Evolutionary conservation across 768 basidiomycete genomes (phyloP).

Genomic region (Infundibulicybe gibba): DNA sequence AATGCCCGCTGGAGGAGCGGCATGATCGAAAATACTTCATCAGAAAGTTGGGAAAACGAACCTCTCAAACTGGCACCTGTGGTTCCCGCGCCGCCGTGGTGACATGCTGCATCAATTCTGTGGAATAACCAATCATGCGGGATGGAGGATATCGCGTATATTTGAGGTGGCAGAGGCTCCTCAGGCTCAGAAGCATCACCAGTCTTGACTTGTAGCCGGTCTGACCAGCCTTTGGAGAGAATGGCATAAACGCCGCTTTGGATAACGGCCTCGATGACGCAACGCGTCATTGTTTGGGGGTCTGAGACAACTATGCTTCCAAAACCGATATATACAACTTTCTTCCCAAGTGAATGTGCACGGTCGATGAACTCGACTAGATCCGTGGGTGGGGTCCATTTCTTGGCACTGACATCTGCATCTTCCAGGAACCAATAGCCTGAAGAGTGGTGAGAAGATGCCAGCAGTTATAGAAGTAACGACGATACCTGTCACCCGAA

Average conservation of each 20-base stretch:
- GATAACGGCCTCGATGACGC: conserved; percentile 83
- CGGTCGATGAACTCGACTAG: conserved; percentile 80
- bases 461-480: conserved; percentile 1
- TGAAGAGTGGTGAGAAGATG: conserved; percentile 19
- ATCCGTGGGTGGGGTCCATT: conserved; percentile 84
- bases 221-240: conserved; percentile 97
- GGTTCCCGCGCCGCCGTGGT: conserved; percentile 97
- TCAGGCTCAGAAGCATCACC: conserved; percentile 58
- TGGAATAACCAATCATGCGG: conserved; percentile 97
- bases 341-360: conserved; percentile 74
- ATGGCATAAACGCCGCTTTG: conserved; percentile 89
- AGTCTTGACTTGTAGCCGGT: conserved; percentile 71
- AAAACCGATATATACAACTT: conserved; percentile 96
- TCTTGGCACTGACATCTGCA: conserved; percentile 83
- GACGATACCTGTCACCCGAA: conserved; percentile 75
- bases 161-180: conserved; percentile 71
- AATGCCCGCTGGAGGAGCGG: conserved; percentile 63
- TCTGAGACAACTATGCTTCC: conserved; percentile 97
- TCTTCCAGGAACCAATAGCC: conserved; percentile 98
- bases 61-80: conserved; percentile 93
- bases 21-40: conserved; percentile 1
- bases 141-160: conserved; percentile 80
- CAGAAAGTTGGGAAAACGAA: conserved; percentile 25
- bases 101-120: conserved; percentile 93
- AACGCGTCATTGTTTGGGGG: conserved; percentile 87